These are phyloP conservation scores for Fusarium abutilonis DNA, from an alignment of 2,329 filamentous ascomycete species.

Conservation along the genomic window DNA sequence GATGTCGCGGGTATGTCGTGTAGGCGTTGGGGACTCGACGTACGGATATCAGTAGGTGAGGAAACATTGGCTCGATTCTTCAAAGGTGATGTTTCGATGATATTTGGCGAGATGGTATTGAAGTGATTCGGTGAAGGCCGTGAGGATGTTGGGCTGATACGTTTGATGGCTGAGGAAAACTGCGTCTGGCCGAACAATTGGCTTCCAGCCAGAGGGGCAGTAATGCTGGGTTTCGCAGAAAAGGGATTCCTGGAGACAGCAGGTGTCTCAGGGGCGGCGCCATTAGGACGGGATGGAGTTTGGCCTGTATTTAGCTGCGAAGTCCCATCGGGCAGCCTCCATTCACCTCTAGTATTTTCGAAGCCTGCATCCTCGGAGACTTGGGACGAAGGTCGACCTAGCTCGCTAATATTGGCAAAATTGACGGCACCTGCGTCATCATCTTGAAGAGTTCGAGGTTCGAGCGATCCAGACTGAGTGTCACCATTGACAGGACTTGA, in stretches of 20 bases:
- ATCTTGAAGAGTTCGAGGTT: slow-evolving; percentile 53
- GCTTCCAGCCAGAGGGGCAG: slow-evolving; percentile 53
- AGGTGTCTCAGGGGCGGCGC: slow-evolving; percentile 59
- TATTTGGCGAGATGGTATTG: slow-evolving; percentile 59
- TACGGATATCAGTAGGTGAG: slow-evolving; percentile 54
- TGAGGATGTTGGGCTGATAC: slow-evolving; percentile 65
- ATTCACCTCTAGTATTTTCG: slow-evolving; percentile 52
- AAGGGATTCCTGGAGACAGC: slow-evolving; percentile 61
- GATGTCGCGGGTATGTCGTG: slow-evolving; percentile 48
- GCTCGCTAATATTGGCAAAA: slow-evolving; percentile 53
- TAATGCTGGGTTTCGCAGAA: slow-evolving; percentile 47
- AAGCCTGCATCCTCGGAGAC: slow-evolving; percentile 55
- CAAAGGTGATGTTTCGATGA: slow-evolving; percentile 58
- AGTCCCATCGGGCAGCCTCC: slow-evolving; percentile 51
- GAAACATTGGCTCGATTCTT: slow-evolving; percentile 60
- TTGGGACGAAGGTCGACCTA: slow-evolving; percentile 54
- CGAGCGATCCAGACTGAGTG: slow-evolving; percentile 46
- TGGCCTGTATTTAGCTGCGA: slow-evolving; percentile 48
- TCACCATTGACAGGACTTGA: slow-evolving; percentile 44
- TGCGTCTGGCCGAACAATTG: slow-evolving; percentile 68
- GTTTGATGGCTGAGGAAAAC: slow-evolving; percentile 61
- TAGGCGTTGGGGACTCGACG: slow-evolving; percentile 55
- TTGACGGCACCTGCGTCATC: slow-evolving; percentile 63
- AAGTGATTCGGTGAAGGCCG: slow-evolving; percentile 64
- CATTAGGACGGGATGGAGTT: slow-evolving; percentile 48